Evolutionary conservation across 164 flowering plant species (phyloP), one percentile per base, ranked within the genome.

Genomic region (Annona squamosa): DNA sequence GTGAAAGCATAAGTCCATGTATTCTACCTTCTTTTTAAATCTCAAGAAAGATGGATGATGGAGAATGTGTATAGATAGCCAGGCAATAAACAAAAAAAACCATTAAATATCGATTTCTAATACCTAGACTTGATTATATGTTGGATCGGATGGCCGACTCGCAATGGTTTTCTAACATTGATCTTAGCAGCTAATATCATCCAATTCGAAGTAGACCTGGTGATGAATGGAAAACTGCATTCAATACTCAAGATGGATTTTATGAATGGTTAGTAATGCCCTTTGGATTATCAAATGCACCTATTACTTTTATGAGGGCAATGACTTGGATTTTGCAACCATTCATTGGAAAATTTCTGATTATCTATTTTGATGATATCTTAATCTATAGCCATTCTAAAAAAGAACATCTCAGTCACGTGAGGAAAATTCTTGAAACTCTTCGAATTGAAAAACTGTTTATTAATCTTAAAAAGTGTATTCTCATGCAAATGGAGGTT

Each of bases 191-290:
- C 26, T 4, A 63, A 3, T 69, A 48, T 16, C 63, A 70, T 52
- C 63, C 18, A 19, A 13, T 56, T 9, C 5, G 43, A 18, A 70
- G 26, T 56, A 16, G 43, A 1, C 72, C 72, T 9, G 44, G 72
- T 0, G 72, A 70, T 56, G 72, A 70, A 56, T 56, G 72, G 72
- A 70, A 70, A 41, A 70, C 72, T 12, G n/a, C 63, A 3, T 70
- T 70, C 52, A 48, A 19, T 16, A 70, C 72, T 1, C 12, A 47
- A 2, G 62, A 56, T 45, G 26, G 63, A 17, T 70, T 70, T 17
- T 70, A 70, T 48, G 72, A 70, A 19, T 43, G 10, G 43, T 3
- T 37, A 43, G 65, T 61, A 1, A 71, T 71, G 67, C 65, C 65
- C 0, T 56, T 70, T 26, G 72, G 64, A 4, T 41, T 70, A 4